phyloP scores from a whole-genome alignment of 2,329 filamentous ascomycete species.

The Clarireedia paspali region DNA sequence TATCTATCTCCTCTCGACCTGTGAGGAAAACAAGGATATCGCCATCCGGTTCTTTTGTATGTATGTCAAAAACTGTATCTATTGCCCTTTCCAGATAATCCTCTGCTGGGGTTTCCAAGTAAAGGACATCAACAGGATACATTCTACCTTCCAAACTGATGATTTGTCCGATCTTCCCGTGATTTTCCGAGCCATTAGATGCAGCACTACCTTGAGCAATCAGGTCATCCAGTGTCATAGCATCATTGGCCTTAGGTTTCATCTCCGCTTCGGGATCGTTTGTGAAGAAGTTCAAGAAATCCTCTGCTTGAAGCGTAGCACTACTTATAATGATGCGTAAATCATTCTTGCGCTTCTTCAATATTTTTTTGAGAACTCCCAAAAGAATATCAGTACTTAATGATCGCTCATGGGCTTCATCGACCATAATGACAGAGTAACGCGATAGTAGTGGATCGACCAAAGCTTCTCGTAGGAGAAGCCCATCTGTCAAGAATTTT shows the following conservation, averaged over 20 bases:
- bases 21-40: conserved; percentile 90
- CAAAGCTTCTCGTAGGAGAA: conserved; percentile 84
- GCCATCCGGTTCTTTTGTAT: conserved; percentile 69
- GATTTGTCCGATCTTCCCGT: conserved; percentile 49
- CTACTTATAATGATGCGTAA: conserved; percentile 86
- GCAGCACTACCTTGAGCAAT: conserved; percentile 20
- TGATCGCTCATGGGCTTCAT: conserved; percentile 92
- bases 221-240: conserved; percentile 31
- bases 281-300: conserved; percentile 72
- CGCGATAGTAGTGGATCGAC: conserved; percentile 85
- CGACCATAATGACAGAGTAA: conserved; percentile 96
- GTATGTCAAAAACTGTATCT: conserved; percentile 80
- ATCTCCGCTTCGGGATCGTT: conserved; percentile 30
- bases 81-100: conserved; percentile 82
- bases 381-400: conserved; percentile 87
- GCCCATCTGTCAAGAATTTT: conserved; percentile 91
- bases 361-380: conserved; percentile 85
- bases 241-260: conserved; percentile 28
- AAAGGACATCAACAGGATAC: conserved; percentile 82
- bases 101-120: conserved; percentile 68
- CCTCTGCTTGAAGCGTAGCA: conserved; percentile 84
- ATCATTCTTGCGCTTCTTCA: conserved; percentile 64
- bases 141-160: conserved; percentile 81
- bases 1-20: conserved; percentile 87
- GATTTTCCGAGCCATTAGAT: conserved; percentile 17